Percentiles rank a stretch among this genome's conserved stretches.
phyloP scores from a whole-genome alignment of 306 rosid species.

The Begonia fuchsioides region DNA sequence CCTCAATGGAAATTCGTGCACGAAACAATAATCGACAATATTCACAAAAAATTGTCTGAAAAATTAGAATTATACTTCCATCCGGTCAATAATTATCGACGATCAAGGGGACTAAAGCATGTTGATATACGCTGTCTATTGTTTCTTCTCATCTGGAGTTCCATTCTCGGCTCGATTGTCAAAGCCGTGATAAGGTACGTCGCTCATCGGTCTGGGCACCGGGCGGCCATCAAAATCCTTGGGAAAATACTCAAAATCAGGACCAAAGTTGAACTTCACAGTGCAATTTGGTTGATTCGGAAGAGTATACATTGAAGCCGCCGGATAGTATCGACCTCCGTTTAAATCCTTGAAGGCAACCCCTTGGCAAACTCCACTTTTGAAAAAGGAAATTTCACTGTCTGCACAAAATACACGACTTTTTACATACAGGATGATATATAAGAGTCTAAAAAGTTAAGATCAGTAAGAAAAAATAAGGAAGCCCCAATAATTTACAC shows the following conservation, averaged over 20 bases:
- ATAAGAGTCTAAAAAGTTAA: too few relatives aligned
- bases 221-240: constrained; percentile 50
- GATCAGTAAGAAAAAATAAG: too few relatives aligned
- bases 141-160: constrained; percentile 49
- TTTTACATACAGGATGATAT: not conserved
- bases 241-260: constrained; percentile 62
- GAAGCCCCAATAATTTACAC: too few relatives aligned
- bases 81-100: too few relatives aligned
- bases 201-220: constrained; percentile 64
- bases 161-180: constrained; percentile 57
- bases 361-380: constrained; percentile 83
- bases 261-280: constrained; percentile 93
- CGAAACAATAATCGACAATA: not conserved
- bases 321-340: constrained; percentile 89
- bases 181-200: constrained; percentile 73
- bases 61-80: constrained; percentile 1
- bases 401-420: constrained; percentile 32
- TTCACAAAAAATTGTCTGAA: not conserved
- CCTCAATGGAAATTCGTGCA: too few relatives aligned
- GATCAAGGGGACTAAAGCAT: too few relatives aligned
- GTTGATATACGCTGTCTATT: not conserved
- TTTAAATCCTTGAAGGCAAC: constrained; percentile 71
- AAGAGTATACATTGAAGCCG: constrained; percentile 89
- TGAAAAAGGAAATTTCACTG: constrained; percentile 83
- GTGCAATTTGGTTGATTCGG: constrained; percentile 84